phyloP scores from a whole-genome alignment of 257 asterid species.

The Solanum chiquidenum region DNA sequence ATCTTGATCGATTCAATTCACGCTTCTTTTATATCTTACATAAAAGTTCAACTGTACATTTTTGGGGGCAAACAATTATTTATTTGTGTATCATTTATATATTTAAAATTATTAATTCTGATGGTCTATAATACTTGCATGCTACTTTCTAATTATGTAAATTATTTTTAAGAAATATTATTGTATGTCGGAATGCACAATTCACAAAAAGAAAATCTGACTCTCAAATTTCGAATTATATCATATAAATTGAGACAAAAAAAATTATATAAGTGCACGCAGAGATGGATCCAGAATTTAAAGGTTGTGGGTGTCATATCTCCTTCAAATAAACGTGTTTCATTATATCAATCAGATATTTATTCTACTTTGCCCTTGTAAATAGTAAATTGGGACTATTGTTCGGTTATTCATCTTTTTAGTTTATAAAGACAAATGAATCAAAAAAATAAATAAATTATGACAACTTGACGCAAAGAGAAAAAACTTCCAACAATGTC shows the following conservation, averaged over 20 bases:
- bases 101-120: background rate
- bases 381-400: no score
- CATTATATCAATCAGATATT: no score
- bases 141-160: background rate
- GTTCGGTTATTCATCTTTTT: no score
- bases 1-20: background rate
- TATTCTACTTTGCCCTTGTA: no score
- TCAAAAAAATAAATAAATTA: no score
- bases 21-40: background rate
- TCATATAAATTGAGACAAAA: background rate
- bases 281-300: no score
- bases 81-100: background rate
- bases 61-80: background rate
- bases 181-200: background rate
- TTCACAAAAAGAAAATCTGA: fast-evolving
- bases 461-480: no score
- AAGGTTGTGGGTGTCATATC: no score
- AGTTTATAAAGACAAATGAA: no score
- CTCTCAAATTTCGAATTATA: background rate
- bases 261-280: background rate
- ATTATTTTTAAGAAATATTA: background rate
- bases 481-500: no score
- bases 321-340: no score
- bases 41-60: background rate
- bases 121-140: background rate